Evolutionary conservation across 768 basidiomycete species (phyloP).

Genomic region (Tylopilus sp.): DNA sequence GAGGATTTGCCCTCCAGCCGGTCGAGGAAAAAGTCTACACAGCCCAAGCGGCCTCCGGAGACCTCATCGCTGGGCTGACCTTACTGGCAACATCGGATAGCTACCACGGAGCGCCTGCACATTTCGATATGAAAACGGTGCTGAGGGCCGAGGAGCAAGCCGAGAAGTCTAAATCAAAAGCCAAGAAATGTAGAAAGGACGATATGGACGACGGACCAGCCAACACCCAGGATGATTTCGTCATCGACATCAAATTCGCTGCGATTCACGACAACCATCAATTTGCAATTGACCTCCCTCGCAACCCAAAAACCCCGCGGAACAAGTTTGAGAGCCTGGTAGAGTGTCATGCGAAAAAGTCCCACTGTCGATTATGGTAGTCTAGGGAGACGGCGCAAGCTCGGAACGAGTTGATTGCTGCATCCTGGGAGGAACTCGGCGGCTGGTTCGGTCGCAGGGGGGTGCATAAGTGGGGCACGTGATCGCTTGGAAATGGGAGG

Average conservation of each 20-base stretch:
- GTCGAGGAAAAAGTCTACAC: constrained; percentile 21
- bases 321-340: constrained; percentile 61
- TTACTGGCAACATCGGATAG: constrained; percentile 58
- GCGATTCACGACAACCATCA: constrained; percentile 84
- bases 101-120: constrained; percentile 53
- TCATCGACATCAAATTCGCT: constrained; percentile 81
- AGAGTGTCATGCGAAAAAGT: constrained; percentile 85
- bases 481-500: too few species aligned
- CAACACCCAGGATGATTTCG: constrained; percentile 78
- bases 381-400: constrained; percentile 39
- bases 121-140: constrained; percentile 90
- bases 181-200: constrained; percentile 17
- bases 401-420: constrained; percentile 14
- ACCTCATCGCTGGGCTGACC: constrained; percentile 55
- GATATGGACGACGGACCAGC: constrained; percentile 44
- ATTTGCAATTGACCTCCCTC: constrained; percentile 81
- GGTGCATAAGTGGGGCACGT: too few species aligned
- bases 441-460: too few species aligned
- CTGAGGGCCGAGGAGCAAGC: constrained; percentile 76
- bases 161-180: constrained; percentile 38
- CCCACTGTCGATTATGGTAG: constrained; percentile 24
- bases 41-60: constrained; percentile 17
- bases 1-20: constrained; percentile 17
- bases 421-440: too few species aligned
- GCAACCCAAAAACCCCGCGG: not conserved